Evolutionary conservation across 148 eudicot genomes (phyloP).

Genomic region (Camellia sinensis): DNA sequence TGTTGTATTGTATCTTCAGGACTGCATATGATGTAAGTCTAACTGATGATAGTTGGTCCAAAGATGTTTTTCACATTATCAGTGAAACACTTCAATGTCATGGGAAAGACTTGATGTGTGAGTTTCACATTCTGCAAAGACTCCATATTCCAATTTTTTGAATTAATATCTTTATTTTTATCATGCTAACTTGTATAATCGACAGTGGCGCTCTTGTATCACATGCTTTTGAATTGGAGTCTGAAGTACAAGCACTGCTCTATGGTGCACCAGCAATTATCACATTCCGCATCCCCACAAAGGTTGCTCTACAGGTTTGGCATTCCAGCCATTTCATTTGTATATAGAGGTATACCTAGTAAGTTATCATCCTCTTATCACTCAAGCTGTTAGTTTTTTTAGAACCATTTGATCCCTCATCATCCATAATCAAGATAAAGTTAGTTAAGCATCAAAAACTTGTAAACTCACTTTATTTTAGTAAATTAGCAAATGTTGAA

Average conservation of each 20-base stretch:
- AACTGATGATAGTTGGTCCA: conserved; percentile 79
- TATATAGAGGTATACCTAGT: no score
- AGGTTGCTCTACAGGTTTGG: conserved; percentile 79
- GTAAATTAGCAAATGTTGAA: no score
- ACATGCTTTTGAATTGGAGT: conserved; percentile 75
- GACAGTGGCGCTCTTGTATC: conserved; percentile 71
- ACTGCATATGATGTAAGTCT: conserved; percentile 87
- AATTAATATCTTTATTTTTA: background rate
- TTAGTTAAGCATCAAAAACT: no score
- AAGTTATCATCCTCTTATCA: no score
- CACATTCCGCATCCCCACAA: conserved; percentile 82
- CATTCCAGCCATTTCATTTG: conserved; percentile 1
- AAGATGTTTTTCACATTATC: conserved; percentile 50
- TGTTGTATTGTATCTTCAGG: conserved; percentile 41
- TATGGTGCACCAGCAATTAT: conserved; percentile 83
- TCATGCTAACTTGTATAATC: conserved; percentile 1
- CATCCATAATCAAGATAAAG: no score
- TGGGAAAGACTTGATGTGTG: conserved; percentile 96
- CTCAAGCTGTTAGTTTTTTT: no score
- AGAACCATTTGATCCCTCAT: no score
- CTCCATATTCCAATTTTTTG: background rate
- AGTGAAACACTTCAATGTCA: conserved; percentile 64
- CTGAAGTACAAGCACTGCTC: conserved; percentile 54
- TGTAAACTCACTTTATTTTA: no score
- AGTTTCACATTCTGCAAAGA: conserved; percentile 24